phyloP scores from a whole-genome alignment of 768 basidiomycete species.

The Mycena pura region DNA sequence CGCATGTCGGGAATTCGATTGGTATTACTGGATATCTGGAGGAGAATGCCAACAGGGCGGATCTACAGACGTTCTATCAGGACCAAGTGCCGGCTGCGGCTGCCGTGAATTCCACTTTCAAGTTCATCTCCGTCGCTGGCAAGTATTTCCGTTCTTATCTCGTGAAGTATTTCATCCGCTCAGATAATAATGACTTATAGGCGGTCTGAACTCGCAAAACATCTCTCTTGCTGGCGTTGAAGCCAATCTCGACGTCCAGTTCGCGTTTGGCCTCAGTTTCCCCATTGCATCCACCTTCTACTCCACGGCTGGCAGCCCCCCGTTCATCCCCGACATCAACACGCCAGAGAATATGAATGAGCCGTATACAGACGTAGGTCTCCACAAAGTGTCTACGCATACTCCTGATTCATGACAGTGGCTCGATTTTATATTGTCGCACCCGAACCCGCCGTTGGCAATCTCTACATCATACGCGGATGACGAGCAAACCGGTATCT shows the following conservation, averaged over 20 bases:
- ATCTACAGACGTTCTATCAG: conserved; percentile 49
- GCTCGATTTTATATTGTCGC: conserved; percentile 52
- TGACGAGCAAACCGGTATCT: conserved; percentile 58
- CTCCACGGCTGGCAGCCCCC: conserved; percentile 41
- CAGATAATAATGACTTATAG: no score
- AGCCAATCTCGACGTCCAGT: conserved; percentile 61
- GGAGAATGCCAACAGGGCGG: conserved; percentile 50
- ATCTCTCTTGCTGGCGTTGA: conserved; percentile 25
- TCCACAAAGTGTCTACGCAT: background rate
- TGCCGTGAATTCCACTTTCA: conserved; percentile 38
- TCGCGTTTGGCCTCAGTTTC: conserved; percentile 46
- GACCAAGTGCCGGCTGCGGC: conserved; percentile 42
- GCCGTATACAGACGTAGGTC: conserved; percentile 37
- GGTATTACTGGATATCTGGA: conserved; percentile 52
- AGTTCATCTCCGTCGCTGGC: conserved; percentile 41
- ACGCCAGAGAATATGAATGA: conserved; percentile 51
- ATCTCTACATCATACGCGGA: conserved; percentile 64
- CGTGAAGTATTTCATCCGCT: no score
- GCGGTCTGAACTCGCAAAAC: conserved; percentile 20
- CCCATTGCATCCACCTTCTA: conserved; percentile 36
- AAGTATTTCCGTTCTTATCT: no score
- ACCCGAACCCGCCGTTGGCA: conserved; percentile 49
- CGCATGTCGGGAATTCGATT: conserved; percentile 42
- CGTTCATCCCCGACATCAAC: conserved; percentile 48
- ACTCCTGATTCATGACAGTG: conserved; percentile 45